A percentile compares a stretch with the other conserved stretches of the same genome.
phyloP scores from a whole-genome alignment of 2,329 filamentous ascomycete species.

The Apiospora koreana region DNA sequence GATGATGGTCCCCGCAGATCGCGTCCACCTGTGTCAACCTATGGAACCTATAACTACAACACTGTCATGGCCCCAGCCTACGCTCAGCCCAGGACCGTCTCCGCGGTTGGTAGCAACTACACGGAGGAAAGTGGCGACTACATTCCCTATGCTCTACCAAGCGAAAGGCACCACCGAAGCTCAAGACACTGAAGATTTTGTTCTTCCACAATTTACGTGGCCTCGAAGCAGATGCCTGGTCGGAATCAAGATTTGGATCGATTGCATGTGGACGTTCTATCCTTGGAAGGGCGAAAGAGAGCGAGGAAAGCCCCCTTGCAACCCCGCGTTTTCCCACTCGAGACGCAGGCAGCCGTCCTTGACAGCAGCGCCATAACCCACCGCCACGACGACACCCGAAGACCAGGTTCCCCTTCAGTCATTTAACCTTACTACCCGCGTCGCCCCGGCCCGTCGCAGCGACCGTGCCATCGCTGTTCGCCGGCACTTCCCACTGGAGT shows the following conservation, averaged over 20 bases:
- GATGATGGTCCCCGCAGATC: background rate
- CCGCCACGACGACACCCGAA: conserved; percentile 4
- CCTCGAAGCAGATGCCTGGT: background rate
- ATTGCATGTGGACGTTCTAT: background rate
- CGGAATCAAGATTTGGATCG: background rate
- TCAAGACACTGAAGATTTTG: background rate
- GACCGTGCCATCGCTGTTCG: background rate
- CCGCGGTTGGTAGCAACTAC: background rate
- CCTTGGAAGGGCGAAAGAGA: background rate
- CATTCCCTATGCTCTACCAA: background rate
- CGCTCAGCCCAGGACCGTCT: background rate
- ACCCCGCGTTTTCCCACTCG: background rate
- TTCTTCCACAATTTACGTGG: background rate
- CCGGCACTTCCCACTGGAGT: background rate
- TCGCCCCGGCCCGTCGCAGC: background rate
- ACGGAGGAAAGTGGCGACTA: background rate
- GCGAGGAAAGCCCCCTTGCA: background rate
- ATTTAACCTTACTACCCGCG: conserved; percentile 1
- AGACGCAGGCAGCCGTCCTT: background rate
- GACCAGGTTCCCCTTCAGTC: background rate
- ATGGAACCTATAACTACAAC: background rate
- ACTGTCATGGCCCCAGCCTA: background rate
- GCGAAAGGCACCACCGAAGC: background rate
- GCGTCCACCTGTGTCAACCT: background rate
- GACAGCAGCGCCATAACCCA: background rate